A percentile compares a stretch with the other conserved stretches of the same genome.
Conservation (phyloP, 2,329 filamentous ascomycete genomes). For the Aspergillus jensenii region DNA sequence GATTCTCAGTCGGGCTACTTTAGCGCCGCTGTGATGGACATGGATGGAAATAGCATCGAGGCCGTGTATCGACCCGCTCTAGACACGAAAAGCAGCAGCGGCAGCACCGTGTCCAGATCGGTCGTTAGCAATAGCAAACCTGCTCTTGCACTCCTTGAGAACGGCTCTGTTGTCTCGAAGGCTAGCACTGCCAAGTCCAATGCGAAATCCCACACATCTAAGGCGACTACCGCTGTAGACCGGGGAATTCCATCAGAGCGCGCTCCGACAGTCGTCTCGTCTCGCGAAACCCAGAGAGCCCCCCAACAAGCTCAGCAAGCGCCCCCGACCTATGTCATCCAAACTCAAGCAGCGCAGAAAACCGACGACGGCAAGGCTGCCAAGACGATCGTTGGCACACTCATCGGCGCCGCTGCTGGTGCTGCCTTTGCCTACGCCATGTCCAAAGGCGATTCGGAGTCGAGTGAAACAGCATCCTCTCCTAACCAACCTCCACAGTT, state of each 20-base stretch:
- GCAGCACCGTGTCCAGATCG: conserved; percentile 22
- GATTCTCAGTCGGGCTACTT: conserved; percentile 57
- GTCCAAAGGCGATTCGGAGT: conserved; percentile 56
- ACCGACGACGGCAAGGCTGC: conserved; percentile 46
- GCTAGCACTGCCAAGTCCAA: conserved; percentile 29
- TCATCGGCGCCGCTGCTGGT: conserved; percentile 76
- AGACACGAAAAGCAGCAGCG: conserved; percentile 15
- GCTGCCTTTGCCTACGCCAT: conserved; percentile 75
- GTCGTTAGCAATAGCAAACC: conserved; percentile 31
- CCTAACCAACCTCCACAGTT: conserved; percentile 19
- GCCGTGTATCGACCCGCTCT: conserved; percentile 60
- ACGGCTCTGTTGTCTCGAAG: conserved; percentile 40
- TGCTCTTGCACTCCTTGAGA: conserved; percentile 38
- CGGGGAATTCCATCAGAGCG: conserved; percentile 18
- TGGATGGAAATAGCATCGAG: conserved; percentile 82
- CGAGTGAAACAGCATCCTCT: conserved; percentile 22
- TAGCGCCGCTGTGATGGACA: conserved; percentile 67
- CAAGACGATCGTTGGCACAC: conserved; percentile 69
- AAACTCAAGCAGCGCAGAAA: conserved; percentile 28
- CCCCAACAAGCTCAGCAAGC: conserved; percentile 16
- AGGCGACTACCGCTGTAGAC: conserved; percentile 25
- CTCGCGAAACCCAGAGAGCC: conserved; percentile 22
- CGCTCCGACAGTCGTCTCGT: conserved; percentile 17
- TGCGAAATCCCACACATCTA: conserved; percentile 29
- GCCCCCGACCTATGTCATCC: conserved; percentile 25